A percentile compares a stretch with the other conserved stretches of the same genome.
phyloP scores from a whole-genome alignment of 192 early-diverging fungal genomes.

The Coemansia sp. region DNA sequence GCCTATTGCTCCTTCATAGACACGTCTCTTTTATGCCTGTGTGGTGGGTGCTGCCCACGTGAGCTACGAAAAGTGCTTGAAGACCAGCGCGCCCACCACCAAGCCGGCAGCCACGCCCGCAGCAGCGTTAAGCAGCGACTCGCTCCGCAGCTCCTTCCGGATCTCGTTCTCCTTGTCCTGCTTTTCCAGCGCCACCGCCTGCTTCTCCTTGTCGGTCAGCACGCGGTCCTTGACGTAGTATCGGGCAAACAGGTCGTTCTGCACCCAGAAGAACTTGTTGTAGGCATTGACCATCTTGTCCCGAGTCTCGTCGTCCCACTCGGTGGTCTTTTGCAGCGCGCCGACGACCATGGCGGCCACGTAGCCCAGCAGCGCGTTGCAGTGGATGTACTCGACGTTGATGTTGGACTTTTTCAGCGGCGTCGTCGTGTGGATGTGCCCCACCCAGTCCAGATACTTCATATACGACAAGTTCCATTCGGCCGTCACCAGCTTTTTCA shows the following conservation, averaged over 20 bases:
- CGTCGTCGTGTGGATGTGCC: constrained; percentile 73
- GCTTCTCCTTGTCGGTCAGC: constrained; percentile 28
- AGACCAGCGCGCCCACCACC: constrained; percentile 18
- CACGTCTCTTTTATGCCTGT: background rate
- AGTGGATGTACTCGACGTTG: constrained; percentile 81
- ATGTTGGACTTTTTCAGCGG: constrained; percentile 71
- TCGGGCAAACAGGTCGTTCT: constrained; percentile 77
- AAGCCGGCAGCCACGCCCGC: constrained; percentile 30
- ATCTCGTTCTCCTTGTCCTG: constrained; percentile 23
- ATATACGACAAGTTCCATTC: constrained; percentile 54
- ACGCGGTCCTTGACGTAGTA: constrained; percentile 68
- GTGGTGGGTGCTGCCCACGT: constrained; percentile 11
- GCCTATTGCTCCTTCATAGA: too few relatives aligned
- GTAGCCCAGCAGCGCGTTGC: constrained; percentile 73
- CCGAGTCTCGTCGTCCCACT: constrained; percentile 59
- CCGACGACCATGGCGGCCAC: constrained; percentile 58
- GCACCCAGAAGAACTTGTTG: constrained; percentile 80
- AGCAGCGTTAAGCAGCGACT: constrained; percentile 30
- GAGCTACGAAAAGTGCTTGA: constrained; percentile 17
- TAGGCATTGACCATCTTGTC: constrained; percentile 65
- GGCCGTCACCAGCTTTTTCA: constrained; percentile 62
- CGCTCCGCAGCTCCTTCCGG: constrained; percentile 30
- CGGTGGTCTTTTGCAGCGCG: constrained; percentile 52
- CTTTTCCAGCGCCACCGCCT: constrained; percentile 22
- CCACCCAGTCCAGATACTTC: constrained; percentile 79